These are phyloP conservation scores for Cryptosporidium tyzzeri DNA, from an alignment of 169 alveolate genomes.

Conservation along the genomic window DNA sequence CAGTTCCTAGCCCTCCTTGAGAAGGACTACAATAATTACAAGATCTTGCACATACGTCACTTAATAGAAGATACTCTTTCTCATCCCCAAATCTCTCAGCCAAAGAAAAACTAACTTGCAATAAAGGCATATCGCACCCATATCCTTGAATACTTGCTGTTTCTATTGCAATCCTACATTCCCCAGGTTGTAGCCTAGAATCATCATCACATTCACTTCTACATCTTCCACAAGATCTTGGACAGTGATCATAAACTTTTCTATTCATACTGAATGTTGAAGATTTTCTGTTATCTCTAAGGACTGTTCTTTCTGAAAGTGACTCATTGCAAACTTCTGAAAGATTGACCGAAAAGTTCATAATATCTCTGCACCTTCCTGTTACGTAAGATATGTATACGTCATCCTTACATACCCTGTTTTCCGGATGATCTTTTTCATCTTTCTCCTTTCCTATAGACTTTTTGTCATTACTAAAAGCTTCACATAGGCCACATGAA, in stretches of 20 bases:
- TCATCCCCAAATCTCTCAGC: conserved; percentile 45
- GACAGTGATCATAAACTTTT: conserved; percentile 54
- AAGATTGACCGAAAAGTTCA: conserved; percentile 33
- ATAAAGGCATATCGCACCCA: conserved; percentile 56
- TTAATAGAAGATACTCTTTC: conserved; percentile 39
- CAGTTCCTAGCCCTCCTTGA: neutral
- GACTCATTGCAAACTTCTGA: conserved; percentile 48
- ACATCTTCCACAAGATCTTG: conserved; percentile 65
- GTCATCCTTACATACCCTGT: conserved; percentile 18
- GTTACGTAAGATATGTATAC: conserved; percentile 15
- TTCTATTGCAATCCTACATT: conserved; percentile 55
- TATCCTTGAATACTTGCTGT: conserved; percentile 59
- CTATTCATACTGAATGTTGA: conserved; percentile 38
- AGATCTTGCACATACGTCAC: conserved; percentile 67
- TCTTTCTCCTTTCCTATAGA: neutral
- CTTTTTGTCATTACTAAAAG: conserved; percentile 4
- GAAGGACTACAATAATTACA: conserved; percentile 35
- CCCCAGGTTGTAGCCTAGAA: conserved; percentile 46
- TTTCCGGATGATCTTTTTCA: neutral
- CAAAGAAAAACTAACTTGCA: conserved; percentile 53
- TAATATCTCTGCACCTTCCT: conserved; percentile 50
- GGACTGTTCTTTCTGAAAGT: conserved; percentile 23
- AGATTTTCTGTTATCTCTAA: neutral
- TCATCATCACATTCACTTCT: conserved; percentile 68
- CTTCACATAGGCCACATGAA: conserved; percentile 43